A percentile compares a stretch with the other conserved stretches of the same genome.
Evolutionary conservation across 2,329 filamentous ascomycete species (phyloP).

Genomic region (Penicillium sp.): DNA sequence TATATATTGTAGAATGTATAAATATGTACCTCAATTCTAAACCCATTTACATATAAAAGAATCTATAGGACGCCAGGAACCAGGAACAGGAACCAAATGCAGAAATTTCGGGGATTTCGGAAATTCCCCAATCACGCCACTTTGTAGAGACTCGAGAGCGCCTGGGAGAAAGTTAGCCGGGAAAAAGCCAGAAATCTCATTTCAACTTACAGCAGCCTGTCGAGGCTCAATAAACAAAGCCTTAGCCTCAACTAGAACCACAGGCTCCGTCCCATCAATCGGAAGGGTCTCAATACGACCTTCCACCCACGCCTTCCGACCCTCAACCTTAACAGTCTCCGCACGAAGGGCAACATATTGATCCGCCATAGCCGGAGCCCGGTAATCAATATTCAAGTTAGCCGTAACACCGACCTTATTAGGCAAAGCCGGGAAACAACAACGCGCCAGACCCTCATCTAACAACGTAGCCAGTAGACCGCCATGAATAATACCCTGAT

Average conservation of each 20-base stretch:
- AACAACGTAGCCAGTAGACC: constrained; percentile 84
- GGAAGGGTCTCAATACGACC: constrained; percentile 74
- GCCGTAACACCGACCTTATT: constrained; percentile 76
- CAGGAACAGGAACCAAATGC: constrained; percentile 9
- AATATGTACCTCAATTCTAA: neutral
- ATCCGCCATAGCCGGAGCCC: constrained; percentile 65
- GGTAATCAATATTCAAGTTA: constrained; percentile 72
- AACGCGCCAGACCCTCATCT: constrained; percentile 79
- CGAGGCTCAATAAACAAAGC: constrained; percentile 83
- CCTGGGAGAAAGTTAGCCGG: constrained; percentile 9
- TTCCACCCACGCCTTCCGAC: constrained; percentile 88
- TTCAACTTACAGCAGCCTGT: constrained; percentile 59
- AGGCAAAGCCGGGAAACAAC: constrained; percentile 78
- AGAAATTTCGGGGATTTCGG: neutral
- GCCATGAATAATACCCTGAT: constrained; percentile 83
- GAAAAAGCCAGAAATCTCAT: no score
- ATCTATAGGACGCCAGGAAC: constrained; percentile 13
- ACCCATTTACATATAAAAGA: neutral
- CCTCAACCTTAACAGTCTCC: constrained; percentile 74
- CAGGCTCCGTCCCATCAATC: constrained; percentile 52
- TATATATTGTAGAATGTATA: neutral
- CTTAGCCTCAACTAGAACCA: constrained; percentile 69
- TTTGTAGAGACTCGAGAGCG: constrained; percentile 22
- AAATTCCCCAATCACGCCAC: constrained; percentile 11
- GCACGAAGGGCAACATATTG: constrained; percentile 70